These are phyloP conservation scores for Yamadazyma spencermartinsiae DNA, from an alignment of 1,139 yeast species.

Conservation along the genomic window DNA sequence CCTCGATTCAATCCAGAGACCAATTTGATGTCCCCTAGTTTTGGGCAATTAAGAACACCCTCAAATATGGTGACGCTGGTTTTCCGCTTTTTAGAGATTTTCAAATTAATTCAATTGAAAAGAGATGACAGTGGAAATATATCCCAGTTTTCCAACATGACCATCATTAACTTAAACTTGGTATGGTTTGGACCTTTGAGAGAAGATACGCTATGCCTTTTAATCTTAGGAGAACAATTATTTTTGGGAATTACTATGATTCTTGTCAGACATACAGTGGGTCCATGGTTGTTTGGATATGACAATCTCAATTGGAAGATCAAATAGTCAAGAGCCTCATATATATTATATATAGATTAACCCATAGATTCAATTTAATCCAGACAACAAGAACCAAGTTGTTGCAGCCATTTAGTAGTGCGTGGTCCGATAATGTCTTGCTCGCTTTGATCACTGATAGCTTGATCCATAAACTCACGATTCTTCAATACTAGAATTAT, in stretches of 20 bases:
- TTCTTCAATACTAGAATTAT: too few species aligned
- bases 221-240: slow-evolving; percentile 63
- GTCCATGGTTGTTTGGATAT: slow-evolving; percentile 83
- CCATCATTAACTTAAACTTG: slow-evolving; percentile 76
- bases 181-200: slow-evolving; percentile 90
- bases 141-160: slow-evolving; percentile 71
- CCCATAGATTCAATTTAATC: neutral
- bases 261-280: slow-evolving; percentile 76
- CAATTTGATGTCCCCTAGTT: slow-evolving; percentile 74
- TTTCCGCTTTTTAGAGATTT: slow-evolving; percentile 36
- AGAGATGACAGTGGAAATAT: slow-evolving; percentile 36
- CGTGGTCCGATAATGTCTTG: too few species aligned
- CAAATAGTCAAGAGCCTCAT: slow-evolving; percentile 19
- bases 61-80: slow-evolving; percentile 23
- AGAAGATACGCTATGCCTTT: slow-evolving; percentile 70
- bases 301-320: slow-evolving; percentile 67
- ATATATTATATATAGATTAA: neutral
- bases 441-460: too few species aligned
- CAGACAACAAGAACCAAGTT: too few species aligned
- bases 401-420: neutral
- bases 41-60: slow-evolving; percentile 27
- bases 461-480: too few species aligned
- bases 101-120: slow-evolving; percentile 52
- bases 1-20: slow-evolving; percentile 71
- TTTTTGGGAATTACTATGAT: slow-evolving; percentile 66